These are phyloP conservation scores for Gossypium longicalyx DNA, from an alignment of 345 rosid species.

Conservation along the genomic window DNA sequence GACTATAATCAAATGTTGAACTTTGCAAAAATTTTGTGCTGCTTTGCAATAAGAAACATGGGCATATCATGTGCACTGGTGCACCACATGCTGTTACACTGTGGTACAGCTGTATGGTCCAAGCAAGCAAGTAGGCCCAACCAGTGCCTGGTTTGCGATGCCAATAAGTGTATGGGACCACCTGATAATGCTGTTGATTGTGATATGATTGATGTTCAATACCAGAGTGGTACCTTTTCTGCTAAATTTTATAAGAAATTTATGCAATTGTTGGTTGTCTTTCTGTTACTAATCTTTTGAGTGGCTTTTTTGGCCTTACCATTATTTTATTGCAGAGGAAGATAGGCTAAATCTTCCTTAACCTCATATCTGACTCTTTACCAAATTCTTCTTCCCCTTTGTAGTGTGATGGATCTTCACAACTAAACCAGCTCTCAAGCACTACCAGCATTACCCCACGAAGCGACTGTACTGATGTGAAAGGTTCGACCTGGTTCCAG, in stretches of 20 bases:
- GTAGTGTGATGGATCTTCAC: constrained; percentile 32
- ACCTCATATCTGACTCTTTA: constrained; percentile 5
- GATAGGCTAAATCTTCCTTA: neutral
- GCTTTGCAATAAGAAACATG: neutral
- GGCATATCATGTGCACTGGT: neutral
- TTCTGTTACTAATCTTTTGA: neutral
- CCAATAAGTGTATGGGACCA: constrained; percentile 5
- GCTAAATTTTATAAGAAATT: neutral
- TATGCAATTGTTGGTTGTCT: neutral
- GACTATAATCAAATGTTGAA: neutral
- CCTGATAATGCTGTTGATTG: neutral
- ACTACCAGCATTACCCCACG: constrained; percentile 25
- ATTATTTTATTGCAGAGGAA: neutral
- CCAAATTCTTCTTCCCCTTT: neutral
- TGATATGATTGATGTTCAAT: constrained; percentile 5
- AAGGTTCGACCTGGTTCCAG: constrained; percentile 39
- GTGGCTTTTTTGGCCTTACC: neutral
- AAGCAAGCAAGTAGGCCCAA: neutral
- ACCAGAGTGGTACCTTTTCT: neutral
- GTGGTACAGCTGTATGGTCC: constrained; percentile 1
- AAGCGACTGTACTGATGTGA: constrained; percentile 31
- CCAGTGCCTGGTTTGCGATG: constrained; percentile 2
- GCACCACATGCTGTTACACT: constrained; percentile 1
- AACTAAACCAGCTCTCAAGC: constrained; percentile 33
- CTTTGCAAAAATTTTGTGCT: constrained; percentile 10